Base-by-base conservation (phyloP, 2,329 filamentous ascomycete species). In the Penicillium sp. region DNA sequence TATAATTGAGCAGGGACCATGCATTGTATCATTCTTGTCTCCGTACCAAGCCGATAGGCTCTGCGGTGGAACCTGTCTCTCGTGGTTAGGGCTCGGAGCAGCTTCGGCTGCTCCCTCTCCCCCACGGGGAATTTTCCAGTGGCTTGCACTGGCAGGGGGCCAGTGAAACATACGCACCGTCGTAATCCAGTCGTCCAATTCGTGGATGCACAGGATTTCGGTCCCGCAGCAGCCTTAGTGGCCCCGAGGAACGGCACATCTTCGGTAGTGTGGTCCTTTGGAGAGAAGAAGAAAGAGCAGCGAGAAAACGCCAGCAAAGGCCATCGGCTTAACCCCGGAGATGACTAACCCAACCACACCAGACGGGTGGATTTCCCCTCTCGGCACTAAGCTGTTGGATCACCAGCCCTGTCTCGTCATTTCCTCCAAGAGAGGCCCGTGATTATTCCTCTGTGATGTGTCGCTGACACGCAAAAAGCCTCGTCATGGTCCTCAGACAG, bases 401-500 rank as follows among this genome's bases (percentile, higher is more conserved):
- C 31, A 10, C 31, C 31, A 31, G 31, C 31, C 7, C 31, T 31
- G 31, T 31, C 7, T 31, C 31, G 8, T 8, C 31, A 31, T 31
- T 10, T 31, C 31, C 31, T 31, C 31, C 7, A 31, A 31, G 31
- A 31, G 6, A 31, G 31, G 8, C 31, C 31, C 31, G 31, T 31
- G 31, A 31, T 31, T 31, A 8, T 31, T 8, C 28, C 28, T 31
- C 12, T 49, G 43, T 55, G 37, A 55, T 55, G 54, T 38, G 35
- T 49, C 35, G 49, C 17, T 51, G 34, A 51, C 25, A 17, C 35
- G 48, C 22, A 10, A 10, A 31, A 51, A 63, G 55, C 54, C 54
- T 50, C 66, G 68, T 66, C 69, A 78, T 78, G 76, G 75, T 79
- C 62, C 69, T 78, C 55, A 74, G 73, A 69, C 77, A 79, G 68